These are phyloP conservation scores for Eucalyptus paniculata DNA, from an alignment of 345 rosid genomes.

Conservation along the genomic window DNA sequence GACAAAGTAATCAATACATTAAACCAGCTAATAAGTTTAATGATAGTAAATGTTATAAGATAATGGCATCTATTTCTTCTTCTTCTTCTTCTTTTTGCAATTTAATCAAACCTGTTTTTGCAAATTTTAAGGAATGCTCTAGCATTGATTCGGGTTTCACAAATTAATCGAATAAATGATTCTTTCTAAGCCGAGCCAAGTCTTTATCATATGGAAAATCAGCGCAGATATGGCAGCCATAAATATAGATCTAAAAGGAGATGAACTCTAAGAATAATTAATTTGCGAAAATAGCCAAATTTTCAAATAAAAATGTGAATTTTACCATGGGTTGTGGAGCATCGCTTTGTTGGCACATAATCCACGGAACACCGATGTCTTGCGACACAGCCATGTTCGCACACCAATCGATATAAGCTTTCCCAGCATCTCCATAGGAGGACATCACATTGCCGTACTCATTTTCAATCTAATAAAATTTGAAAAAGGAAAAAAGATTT, in stretches of 20 bases:
- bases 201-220: background rate
- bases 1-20: background rate
- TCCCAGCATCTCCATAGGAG: constrained; percentile 41
- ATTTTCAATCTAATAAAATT: constrained; percentile 47
- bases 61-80: background rate
- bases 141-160: background rate
- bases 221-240: background rate
- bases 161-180: background rate
- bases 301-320: background rate
- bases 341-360: constrained; percentile 60
- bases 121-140: background rate
- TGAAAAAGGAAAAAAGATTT: background rate
- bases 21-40: background rate
- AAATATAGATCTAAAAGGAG: background rate
- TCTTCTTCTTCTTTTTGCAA: background rate
- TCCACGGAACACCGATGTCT: constrained; percentile 70
- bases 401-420: constrained; percentile 57
- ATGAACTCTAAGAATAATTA: background rate
- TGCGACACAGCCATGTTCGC: constrained; percentile 52
- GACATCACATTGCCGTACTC: constrained; percentile 62
- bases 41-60: background rate
- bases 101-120: background rate
- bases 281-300: background rate
- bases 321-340: constrained; percentile 51
- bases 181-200: background rate